Evolutionary conservation across 805 yeast species (phyloP), one percentile per base, ranked within the genome.

Genomic region (Candida patagonica): DNA sequence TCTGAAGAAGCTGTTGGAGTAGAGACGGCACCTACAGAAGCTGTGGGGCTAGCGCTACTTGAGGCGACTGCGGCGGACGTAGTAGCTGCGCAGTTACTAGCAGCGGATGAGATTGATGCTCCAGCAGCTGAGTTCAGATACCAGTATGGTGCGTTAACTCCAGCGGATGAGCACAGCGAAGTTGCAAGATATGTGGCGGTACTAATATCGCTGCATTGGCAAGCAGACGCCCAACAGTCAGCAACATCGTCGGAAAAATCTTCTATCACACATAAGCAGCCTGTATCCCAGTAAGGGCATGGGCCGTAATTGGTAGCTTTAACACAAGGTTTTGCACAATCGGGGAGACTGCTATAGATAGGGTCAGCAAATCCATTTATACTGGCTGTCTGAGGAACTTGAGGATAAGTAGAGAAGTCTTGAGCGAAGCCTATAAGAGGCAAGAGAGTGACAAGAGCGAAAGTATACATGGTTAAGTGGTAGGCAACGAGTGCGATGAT

Each of bases 231-330:
- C 40, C 67, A 49, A 50, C 74, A 68, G 27, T 59, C 58, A 19
- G 62, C 73, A 9, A 68, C 72, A 39, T 49, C 42, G 5, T 70
- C 70, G 26, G 64, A 58, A 67, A 68, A 68, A 44, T 61, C 66
- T 12, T 71, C 67, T 70, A 68, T 66, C 23, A 67, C 68, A 50
- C 73, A 68, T 36, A 68, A 58, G 45, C 74, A 68, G 6, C 74
- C 74, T 21, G 73, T 66, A 47, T 68, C 74, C 73, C 73, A 68
- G 52, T 68, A 67, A 34, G 74, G 74, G 47, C 74, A 69, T 17
- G 73, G 73, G 5, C 74, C 69, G 39, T 62, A 66, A 25, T 57
- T 22, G 12, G 42, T 38, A 20, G 25, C 16, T 26, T 52, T 44
- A n/a, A 64, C 70, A 54, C 74, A 69, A 4, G 55, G 55, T 70